phyloP scores from a whole-genome alignment of 352 stramenopile species.

The Globisporangium abappressorium region DNA sequence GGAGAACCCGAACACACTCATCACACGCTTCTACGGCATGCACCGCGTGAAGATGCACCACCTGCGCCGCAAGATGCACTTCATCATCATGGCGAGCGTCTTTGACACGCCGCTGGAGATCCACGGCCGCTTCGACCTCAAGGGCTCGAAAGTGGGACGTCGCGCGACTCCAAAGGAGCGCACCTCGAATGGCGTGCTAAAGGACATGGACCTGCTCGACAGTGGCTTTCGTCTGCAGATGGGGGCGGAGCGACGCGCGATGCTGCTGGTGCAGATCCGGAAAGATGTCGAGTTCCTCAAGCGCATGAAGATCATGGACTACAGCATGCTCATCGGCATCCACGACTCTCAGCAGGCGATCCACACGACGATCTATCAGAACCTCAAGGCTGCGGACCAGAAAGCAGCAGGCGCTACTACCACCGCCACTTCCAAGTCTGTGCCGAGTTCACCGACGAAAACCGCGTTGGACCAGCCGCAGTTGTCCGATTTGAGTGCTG shows the following conservation, averaged over 20 bases:
- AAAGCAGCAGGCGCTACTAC: conserved; percentile 7
- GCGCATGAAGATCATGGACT: conserved; percentile 95
- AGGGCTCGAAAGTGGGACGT: conserved; percentile 88
- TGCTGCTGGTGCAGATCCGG: conserved; percentile 86
- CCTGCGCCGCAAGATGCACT: conserved; percentile 91
- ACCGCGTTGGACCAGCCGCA: background rate
- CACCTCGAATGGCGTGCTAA: conserved; percentile 68
- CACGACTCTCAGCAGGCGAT: conserved; percentile 72
- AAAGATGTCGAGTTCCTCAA: conserved; percentile 91
- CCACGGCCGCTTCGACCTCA: conserved; percentile 87
- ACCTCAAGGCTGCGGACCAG: conserved; percentile 16
- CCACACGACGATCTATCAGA: conserved; percentile 47
- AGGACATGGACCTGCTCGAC: conserved; percentile 91
- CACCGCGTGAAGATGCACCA: conserved; percentile 98
- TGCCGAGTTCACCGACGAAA: conserved; percentile 40
- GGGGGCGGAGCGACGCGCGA: conserved; percentile 56
- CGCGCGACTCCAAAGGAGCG: conserved; percentile 60
- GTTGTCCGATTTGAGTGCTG: background rate
- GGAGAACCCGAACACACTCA: conserved; percentile 96
- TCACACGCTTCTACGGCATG: conserved; percentile 97
- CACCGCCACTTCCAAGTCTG: conserved; percentile 28
- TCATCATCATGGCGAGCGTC: conserved; percentile 97
- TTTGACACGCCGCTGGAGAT: conserved; percentile 94
- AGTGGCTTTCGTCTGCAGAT: conserved; percentile 86
- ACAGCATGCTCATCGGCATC: conserved; percentile 91